Conservation (phyloP, 805 yeast species). For the Wickerhamomyces bovis region DNA sequence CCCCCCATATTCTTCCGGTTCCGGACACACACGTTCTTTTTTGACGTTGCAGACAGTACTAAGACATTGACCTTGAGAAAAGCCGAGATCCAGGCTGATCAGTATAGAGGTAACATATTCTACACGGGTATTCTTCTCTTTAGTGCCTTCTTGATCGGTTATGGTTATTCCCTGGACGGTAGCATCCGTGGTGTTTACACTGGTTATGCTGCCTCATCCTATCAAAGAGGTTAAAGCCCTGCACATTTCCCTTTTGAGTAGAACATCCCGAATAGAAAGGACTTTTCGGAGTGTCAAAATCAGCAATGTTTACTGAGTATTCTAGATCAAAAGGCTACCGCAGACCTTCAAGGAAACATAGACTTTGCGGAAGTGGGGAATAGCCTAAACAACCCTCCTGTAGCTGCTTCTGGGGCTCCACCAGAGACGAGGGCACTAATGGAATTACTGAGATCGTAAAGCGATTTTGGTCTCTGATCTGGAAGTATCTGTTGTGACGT, state of each 20-base stretch:
- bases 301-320: not conserved
- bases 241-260: not conserved
- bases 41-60: slow-evolving; percentile 3
- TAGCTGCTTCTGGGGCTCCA: too few species aligned
- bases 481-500: too few species aligned
- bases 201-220: slow-evolving; percentile 50
- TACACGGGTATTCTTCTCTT: slow-evolving; percentile 34
- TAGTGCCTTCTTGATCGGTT: slow-evolving; percentile 44
- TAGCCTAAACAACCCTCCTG: too few species aligned
- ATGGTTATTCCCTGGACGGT: slow-evolving; percentile 51
- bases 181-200: slow-evolving; percentile 44
- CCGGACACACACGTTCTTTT: too few species aligned
- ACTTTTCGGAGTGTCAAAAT: not conserved
- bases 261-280: not conserved
- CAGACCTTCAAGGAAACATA: too few species aligned
- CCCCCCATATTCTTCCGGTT: too few species aligned
- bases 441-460: too few species aligned
- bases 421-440: too few species aligned
- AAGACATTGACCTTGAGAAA: slow-evolving; percentile 42
- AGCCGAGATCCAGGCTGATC: slow-evolving; percentile 43
- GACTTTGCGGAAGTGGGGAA: too few species aligned
- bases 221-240: too few species aligned
- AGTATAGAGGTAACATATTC: slow-evolving; percentile 30
- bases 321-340: too few species aligned
- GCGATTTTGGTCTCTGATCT: too few species aligned